Percentiles rank a stretch among this genome's conserved stretches.
Evolutionary conservation across 176 grass and related monocot species (phyloP).

Genomic region (Oryza officinalis): DNA sequence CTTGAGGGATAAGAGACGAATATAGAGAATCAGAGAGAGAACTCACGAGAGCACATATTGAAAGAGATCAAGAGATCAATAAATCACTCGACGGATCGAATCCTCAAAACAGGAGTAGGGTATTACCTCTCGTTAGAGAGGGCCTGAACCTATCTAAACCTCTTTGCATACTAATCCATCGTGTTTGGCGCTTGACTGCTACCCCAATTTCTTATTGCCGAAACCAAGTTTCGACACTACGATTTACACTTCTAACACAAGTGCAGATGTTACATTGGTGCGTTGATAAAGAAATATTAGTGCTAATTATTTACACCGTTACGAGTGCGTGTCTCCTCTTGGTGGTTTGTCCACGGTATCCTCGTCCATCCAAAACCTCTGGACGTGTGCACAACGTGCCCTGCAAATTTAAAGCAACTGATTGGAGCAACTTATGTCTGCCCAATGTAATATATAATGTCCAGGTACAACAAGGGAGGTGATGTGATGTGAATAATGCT

Average conservation of each 20-base stretch:
- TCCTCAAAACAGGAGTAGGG: too few relatives aligned
- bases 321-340: neutral
- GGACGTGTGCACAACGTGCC: conserved; percentile 10
- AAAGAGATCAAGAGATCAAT: too few relatives aligned
- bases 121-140: too few relatives aligned
- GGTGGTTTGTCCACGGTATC: neutral
- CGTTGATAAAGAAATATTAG: neutral
- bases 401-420: conserved; percentile 19
- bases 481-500: neutral
- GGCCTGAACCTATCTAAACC: too few relatives aligned
- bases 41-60: too few relatives aligned
- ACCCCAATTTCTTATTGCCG: too few relatives aligned
- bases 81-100: too few relatives aligned
- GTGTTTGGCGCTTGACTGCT: too few relatives aligned
- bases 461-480: neutral
- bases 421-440: neutral
- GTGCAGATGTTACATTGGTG: neutral
- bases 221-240: too few relatives aligned
- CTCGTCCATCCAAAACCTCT: conserved; percentile 22
- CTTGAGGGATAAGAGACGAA: too few relatives aligned
- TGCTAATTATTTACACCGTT: neutral
- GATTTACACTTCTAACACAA: neutral
- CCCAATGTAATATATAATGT: neutral
- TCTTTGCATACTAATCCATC: too few relatives aligned
- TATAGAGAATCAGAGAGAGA: too few relatives aligned